Base-by-base conservation (phyloP, 306 rosid species). In the Abrus precatorius region DNA sequence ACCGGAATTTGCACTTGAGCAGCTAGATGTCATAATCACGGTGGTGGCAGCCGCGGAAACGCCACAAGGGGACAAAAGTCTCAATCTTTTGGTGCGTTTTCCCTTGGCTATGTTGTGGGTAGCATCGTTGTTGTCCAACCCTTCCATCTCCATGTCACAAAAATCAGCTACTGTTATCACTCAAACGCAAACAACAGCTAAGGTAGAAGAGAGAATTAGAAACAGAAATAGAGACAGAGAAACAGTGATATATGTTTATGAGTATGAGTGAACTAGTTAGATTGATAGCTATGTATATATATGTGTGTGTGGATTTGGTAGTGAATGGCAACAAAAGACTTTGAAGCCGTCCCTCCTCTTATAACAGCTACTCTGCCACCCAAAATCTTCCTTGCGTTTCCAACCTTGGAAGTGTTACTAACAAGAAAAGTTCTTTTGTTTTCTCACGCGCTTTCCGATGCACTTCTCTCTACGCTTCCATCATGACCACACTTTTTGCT, bases 1-100 rank as follows among this genome's bases (percentile, higher is more conserved):
- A 1, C 71, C 78, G 1, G 84, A 82, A 71, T 67, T 44, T 4
- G 83, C 85, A 60, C 93, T 90, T 0, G 94, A 90, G 5, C 91
- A 90, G 62, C 85, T 87, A 3, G 89, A 90, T 5, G 92, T 72
- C 5, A 65, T 32, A 5, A 47, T 1, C 2, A 13, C 41, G 1
- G 76, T 6, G 14, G 66, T 11, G 12, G 45, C 62, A 41, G 1
- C 70, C 54, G 10, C 62, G 3, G 0, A 2, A 1, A 45, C 71
- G 1, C 44, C 68, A 1, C 65, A 69, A 29, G 78, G 34, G 6
- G 75, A 69, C 45, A 62, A 62, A 8, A 86, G 78, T 67, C 95
- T 86, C 41, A 75, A 82, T 75, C 98, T 90, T 64, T 90, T 95
- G 63, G 86, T 90, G 14, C 97, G 93, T 87, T 87, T 93, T n/a